Conservation (phyloP, 106 monocot genomes). For the Dactylorhiza incarnata region DNA sequence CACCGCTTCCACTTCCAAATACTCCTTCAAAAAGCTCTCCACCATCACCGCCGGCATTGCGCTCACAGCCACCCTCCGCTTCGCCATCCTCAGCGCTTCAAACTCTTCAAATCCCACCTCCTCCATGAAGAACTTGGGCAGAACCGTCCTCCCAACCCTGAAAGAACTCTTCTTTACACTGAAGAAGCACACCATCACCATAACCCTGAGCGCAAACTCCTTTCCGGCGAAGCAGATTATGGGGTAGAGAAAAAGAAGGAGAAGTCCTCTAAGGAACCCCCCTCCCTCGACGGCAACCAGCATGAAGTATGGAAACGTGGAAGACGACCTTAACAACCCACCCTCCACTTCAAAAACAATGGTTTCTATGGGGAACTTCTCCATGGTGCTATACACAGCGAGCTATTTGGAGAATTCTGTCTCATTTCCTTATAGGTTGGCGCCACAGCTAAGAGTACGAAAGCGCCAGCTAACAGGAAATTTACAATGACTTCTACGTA, state of each 20-base stretch:
- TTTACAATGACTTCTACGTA: too few species aligned
- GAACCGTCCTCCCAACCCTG: conserved; percentile 40
- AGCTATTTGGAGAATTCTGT: too few species aligned
- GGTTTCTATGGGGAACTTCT: conserved; percentile 16
- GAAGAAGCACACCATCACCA: conserved; percentile 59
- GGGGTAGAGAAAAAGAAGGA: conserved; percentile 54
- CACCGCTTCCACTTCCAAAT: conserved; percentile 48
- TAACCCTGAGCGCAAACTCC: conserved; percentile 19
- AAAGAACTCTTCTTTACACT: conserved; percentile 33
- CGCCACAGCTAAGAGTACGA: too few species aligned
- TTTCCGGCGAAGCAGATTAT: conserved; percentile 22
- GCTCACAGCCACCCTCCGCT: conserved; percentile 34
- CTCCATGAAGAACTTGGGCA: conserved; percentile 59
- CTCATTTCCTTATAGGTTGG: too few species aligned
- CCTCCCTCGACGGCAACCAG: conserved; percentile 72
- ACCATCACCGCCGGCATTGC: conserved; percentile 62
- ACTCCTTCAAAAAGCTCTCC: conserved; percentile 47
- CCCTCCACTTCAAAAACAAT: conserved; percentile 54
- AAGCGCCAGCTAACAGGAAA: too few species aligned
- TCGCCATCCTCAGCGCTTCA: conserved; percentile 20
- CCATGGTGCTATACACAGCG: not conserved
- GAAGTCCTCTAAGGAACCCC: conserved; percentile 38
- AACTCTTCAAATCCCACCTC: conserved; percentile 49
- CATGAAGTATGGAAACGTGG: conserved; percentile 83
- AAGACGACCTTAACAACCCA: conserved; percentile 35